Percentiles rank a stretch among this genome's conserved stretches.
Evolutionary conservation across 2,329 filamentous ascomycete genomes (phyloP).

Genomic region (Emydomyces testavorans): DNA sequence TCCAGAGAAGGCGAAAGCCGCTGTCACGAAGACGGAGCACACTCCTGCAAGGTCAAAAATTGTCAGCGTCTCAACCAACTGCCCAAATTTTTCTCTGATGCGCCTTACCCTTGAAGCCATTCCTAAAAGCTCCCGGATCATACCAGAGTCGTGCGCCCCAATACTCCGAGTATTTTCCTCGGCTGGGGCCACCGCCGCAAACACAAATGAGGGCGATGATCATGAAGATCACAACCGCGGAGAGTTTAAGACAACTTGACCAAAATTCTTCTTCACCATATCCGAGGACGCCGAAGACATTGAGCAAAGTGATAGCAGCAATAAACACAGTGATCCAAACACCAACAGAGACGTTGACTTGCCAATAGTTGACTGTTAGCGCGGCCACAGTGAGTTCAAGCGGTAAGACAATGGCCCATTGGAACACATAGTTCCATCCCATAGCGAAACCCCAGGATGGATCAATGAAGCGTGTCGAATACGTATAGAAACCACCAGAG

Average conservation of each 20-base stretch:
- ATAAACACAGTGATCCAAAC: conserved; percentile 60
- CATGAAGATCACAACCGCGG: conserved; percentile 75
- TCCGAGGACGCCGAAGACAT: conserved; percentile 69
- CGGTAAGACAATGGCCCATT: conserved; percentile 72
- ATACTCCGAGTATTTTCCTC: conserved; percentile 23
- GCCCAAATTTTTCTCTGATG: no score
- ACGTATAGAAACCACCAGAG: conserved; percentile 53
- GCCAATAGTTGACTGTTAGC: conserved; percentile 67
- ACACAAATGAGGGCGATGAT: conserved; percentile 62
- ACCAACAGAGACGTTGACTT: conserved; percentile 26
- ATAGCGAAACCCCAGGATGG: conserved; percentile 44
- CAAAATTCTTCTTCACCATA: conserved; percentile 78
- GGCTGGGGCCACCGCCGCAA: conserved; percentile 33
- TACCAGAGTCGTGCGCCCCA: conserved; percentile 31
- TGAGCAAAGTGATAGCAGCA: conserved; percentile 58
- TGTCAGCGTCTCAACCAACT: not conserved
- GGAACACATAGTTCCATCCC: conserved; percentile 55
- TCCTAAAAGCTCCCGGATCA: conserved; percentile 37
- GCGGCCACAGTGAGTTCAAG: conserved; percentile 73
- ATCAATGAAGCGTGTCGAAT: conserved; percentile 50
- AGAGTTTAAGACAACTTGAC: conserved; percentile 69
- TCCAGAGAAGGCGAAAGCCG: conserved; percentile 47
- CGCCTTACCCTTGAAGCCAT: conserved; percentile 32
- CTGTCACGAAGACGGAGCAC: conserved; percentile 46
- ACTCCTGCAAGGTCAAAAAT: conserved; percentile 31